These are phyloP conservation scores for Fraxinus greggii DNA, from an alignment of 305 asterid species.

Conservation along the genomic window DNA sequence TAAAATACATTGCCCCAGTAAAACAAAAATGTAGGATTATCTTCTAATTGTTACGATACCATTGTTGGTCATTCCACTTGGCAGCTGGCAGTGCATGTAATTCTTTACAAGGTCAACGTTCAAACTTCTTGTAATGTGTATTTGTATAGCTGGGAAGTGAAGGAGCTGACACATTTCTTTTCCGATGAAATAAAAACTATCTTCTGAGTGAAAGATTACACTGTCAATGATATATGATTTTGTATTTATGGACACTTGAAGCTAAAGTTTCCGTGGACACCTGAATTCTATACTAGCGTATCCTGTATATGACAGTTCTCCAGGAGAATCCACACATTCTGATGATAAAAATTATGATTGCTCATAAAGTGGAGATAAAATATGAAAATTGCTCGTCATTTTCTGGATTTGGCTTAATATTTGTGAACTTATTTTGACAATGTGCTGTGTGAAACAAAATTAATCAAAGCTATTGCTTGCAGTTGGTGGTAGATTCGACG, in stretches of 20 bases:
- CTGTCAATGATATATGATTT: neutral
- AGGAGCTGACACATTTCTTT: neutral
- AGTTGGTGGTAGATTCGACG: conserved; percentile 1
- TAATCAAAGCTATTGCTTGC: neutral
- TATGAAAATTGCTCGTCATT: neutral
- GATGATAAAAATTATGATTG: neutral
- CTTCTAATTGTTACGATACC: neutral
- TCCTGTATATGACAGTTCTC: neutral
- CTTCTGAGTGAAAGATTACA: neutral
- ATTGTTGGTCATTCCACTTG: neutral
- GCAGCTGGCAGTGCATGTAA: neutral
- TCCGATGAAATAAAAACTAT: neutral
- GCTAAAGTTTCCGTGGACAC: neutral
- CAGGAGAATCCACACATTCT: neutral
- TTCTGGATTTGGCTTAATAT: neutral
- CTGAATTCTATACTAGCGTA: neutral
- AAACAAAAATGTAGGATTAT: neutral
- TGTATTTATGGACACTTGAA: neutral
- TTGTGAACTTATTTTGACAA: neutral
- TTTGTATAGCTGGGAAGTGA: neutral
- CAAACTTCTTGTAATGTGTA: neutral
- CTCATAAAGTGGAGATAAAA: neutral
- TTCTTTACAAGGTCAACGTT: neutral
- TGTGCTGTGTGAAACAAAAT: neutral
- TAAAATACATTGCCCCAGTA: neutral